Evolutionary conservation across 1,139 yeast genomes (phyloP), one percentile per base, ranked within the genome.

Genomic region (Pneumocystis canis): DNA sequence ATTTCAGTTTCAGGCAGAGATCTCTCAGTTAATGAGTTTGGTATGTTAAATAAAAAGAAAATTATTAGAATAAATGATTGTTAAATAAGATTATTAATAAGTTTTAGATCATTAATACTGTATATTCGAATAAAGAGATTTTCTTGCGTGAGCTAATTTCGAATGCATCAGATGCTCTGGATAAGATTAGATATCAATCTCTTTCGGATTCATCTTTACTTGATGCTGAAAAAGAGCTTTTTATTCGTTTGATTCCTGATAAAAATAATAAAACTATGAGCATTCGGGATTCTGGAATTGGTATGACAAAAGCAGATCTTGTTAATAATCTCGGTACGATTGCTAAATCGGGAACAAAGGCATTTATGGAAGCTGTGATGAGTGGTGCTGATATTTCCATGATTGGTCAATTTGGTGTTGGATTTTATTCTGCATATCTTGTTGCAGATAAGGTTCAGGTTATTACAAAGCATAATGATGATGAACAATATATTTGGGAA

Each of bases 321-420:
- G 94, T 94, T 75, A 94, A 94, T 85, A 94, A 94, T 82, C 87
- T 94, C 79, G 99, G 99, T 85, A 92, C 98, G 70, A 94, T 94
- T 76, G 98, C 99, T 75, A 94, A 92, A 82, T 94, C 98, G 70
- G 99, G 98, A 80, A 94, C 99, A 73, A 94, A 94, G 82, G 88
- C 95, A 70, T 94, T 94, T 78, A 92, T 94, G 98, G 98, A 94
- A 80, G 98, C 98, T 70, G 83, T 92, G 71, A 85, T 96, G 70
- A 97, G 97, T 70, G 99, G 99, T 80, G 98, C 98, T 69, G 99
- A 94, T 78, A 97, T 94, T 69, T 89, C 97, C 69, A 94, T 94
- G 98, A 94, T 94, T 80, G 99, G 99, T 83, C 98, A 94, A 81
- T 94, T 94, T 82, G 99, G 99, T 89, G 98, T 94, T 73, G 99